phyloP scores from a whole-genome alignment of 1,284 basidiomycete species.

The Marasmius oreades region DNA sequence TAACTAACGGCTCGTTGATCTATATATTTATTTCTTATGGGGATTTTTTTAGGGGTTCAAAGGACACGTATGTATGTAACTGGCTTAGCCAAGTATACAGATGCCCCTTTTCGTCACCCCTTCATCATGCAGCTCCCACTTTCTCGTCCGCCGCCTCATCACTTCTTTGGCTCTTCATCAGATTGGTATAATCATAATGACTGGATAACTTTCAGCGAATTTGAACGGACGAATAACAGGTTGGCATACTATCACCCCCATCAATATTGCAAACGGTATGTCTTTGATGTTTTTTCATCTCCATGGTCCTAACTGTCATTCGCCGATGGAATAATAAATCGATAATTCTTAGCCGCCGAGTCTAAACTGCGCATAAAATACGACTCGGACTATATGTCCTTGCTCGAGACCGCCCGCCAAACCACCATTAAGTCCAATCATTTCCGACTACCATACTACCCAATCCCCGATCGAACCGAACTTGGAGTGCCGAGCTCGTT shows the following conservation, averaged over 20 bases:
- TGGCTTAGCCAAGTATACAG: no score
- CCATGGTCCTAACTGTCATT: neutral
- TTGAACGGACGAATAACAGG: neutral
- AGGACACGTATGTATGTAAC: no score
- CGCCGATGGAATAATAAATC: neutral
- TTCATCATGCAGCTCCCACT: no score
- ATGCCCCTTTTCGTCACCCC: no score
- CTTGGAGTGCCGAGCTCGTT: neutral
- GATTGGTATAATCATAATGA: neutral
- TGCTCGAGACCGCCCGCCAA: neutral
- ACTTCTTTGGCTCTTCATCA: neutral
- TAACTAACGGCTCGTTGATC: no score
- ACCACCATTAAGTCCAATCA: neutral
- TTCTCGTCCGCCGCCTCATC: no score
- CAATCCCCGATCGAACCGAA: neutral
- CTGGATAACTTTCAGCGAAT: neutral
- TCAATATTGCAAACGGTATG: neutral
- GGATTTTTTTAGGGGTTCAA: no score
- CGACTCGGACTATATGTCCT: neutral
- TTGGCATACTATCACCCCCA: neutral
- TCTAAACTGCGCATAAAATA: neutral
- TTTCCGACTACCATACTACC: neutral
- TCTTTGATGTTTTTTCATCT: neutral
- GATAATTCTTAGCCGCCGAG: neutral
- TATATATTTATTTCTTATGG: no score